Evolutionary conservation across 495 filamentous ascomycete species (phyloP).

Genomic region (Podospora tetraspora): DNA sequence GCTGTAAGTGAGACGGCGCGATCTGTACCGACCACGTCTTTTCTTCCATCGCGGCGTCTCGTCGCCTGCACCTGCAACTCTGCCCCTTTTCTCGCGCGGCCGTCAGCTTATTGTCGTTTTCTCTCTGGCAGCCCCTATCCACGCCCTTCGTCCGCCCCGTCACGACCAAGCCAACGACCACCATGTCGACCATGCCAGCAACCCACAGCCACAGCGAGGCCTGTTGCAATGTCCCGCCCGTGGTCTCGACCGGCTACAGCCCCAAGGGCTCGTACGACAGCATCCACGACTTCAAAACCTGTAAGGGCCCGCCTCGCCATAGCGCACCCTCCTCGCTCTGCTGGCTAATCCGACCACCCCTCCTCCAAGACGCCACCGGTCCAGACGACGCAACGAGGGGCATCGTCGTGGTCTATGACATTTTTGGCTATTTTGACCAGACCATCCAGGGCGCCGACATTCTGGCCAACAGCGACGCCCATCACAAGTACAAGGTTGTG

Average conservation of each 20-base stretch:
- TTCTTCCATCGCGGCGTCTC: neutral
- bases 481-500: slow-evolving; percentile 57
- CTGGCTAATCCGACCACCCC: neutral
- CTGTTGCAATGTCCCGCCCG: slow-evolving; percentile 64
- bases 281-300: slow-evolving; percentile 63
- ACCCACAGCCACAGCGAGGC: slow-evolving; percentile 55
- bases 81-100: neutral
- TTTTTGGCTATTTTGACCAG: slow-evolving; percentile 69
- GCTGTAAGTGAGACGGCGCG: neutral
- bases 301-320: slow-evolving; percentile 31
- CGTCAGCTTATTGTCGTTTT: neutral
- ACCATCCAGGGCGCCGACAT: slow-evolving; percentile 68
- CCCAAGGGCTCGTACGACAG: slow-evolving; percentile 61
- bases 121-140: neutral
- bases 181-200: slow-evolving; percentile 48
- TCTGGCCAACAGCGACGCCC: slow-evolving; percentile 50
- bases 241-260: slow-evolving; percentile 55
- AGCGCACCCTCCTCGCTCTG: neutral
- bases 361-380: slow-evolving; percentile 54
- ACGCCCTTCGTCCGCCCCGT: neutral
- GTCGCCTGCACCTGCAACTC: neutral
- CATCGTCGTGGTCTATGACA: slow-evolving; percentile 62
- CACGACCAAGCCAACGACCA: slow-evolving; percentile 21
- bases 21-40: neutral
- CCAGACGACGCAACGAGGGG: slow-evolving; percentile 51